phyloP scores from a whole-genome alignment of 2,329 filamentous ascomycete genomes.

The Sporothrix pseudoabietina region DNA sequence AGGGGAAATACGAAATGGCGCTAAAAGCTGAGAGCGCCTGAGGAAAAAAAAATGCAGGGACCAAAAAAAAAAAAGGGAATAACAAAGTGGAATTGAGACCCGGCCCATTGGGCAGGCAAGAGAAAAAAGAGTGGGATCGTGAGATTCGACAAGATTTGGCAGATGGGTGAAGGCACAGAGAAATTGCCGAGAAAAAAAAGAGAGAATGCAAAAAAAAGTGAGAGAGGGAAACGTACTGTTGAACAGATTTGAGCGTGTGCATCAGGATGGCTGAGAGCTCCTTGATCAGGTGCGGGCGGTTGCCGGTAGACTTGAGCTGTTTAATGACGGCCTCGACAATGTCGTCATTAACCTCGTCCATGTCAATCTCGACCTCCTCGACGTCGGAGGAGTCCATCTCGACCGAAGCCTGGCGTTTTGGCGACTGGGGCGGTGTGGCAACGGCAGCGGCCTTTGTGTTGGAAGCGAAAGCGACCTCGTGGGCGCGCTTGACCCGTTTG shows the following conservation, averaged over 20 bases:
- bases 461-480: conserved; percentile 46
- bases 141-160: too few species aligned
- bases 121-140: not conserved
- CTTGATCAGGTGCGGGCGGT: conserved; percentile 91
- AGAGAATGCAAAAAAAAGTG: not conserved
- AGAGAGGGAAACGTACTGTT: conserved; percentile 69
- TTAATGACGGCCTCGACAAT: conserved; percentile 90
- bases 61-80: conserved; percentile 29
- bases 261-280: conserved; percentile 82
- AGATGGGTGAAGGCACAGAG: not conserved
- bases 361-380: conserved; percentile 55
- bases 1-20: conserved; percentile 23
- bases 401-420: conserved; percentile 49
- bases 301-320: conserved; percentile 85
- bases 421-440: conserved; percentile 80
- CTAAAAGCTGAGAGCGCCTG: conserved; percentile 10
- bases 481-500: conserved; percentile 79
- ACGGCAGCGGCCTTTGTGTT: conserved; percentile 33
- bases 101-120: not conserved
- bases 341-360: conserved; percentile 86
- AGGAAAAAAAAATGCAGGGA: conserved; percentile 15
- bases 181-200: not conserved
- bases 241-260: conserved; percentile 75
- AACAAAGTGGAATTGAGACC: not conserved
- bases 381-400: conserved; percentile 44